phyloP scores from a whole-genome alignment of 2,329 filamentous ascomycete genomes.

The Cadophora luteo-olivacea region DNA sequence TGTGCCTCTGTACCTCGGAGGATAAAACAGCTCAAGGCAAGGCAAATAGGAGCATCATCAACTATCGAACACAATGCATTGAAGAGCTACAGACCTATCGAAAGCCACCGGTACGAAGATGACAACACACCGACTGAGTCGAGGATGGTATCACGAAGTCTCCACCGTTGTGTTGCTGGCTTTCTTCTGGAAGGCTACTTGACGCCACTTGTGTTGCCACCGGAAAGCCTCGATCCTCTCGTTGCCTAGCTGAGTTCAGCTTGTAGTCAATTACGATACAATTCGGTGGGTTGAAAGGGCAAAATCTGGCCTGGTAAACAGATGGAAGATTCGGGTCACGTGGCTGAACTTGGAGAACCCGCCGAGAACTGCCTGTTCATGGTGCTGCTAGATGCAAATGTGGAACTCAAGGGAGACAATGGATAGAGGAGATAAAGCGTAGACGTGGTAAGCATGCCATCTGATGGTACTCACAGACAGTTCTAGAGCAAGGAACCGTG shows the following conservation, averaged over 20 bases:
- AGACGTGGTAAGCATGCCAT: too few relatives aligned
- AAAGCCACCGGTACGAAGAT: conserved; percentile 12
- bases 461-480: too few relatives aligned
- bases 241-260: background rate
- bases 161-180: background rate
- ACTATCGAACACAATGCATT: background rate
- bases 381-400: too few relatives aligned
- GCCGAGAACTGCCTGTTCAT: too few relatives aligned
- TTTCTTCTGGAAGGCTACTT: conserved; percentile 1
- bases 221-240: background rate
- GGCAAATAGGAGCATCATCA: background rate
- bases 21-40: background rate
- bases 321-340: too few relatives aligned
- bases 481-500: too few relatives aligned
- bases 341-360: too few relatives aligned
- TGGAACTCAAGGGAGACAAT: too few relatives aligned
- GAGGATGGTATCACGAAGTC: conserved; percentile 1
- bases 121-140: conserved; percentile 11
- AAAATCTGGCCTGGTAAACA: too few relatives aligned
- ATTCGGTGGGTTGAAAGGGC: conserved; percentile 1
- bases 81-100: conserved; percentile 3
- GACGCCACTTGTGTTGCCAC: background rate
- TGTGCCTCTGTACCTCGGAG: background rate
- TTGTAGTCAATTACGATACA: conserved; percentile 7
- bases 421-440: too few relatives aligned